phyloP scores from a whole-genome alignment of 2,329 filamentous ascomycete species.

The Mollisia scopiformis region DNA sequence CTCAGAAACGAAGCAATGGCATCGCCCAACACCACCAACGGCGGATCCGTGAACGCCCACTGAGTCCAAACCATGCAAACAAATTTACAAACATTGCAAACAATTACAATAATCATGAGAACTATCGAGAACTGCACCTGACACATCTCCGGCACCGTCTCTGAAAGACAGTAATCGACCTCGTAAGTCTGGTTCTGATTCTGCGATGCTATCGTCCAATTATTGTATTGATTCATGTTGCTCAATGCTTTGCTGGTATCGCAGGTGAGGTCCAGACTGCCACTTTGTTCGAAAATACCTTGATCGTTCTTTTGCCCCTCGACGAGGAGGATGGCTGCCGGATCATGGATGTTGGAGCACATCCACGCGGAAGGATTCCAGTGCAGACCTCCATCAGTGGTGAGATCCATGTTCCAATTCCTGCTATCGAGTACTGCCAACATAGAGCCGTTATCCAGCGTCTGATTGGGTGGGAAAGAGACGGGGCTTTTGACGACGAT shows the following conservation, averaged over 20 bases:
- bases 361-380: not conserved
- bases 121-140: not conserved
- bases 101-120: constrained; percentile 24
- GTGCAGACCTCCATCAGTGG: not conserved
- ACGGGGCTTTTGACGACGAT: not conserved
- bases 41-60: constrained; percentile 14
- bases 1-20: constrained; percentile 39
- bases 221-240: no score
- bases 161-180: not conserved
- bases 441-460: not conserved
- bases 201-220: not conserved
- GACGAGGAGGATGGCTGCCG: not conserved
- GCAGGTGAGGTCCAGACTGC: no score
- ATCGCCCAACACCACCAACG: constrained; percentile 38
- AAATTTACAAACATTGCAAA: constrained; percentile 32
- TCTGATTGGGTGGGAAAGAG: not conserved
- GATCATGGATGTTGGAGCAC: not conserved
- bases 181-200: not conserved
- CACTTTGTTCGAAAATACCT: no score
- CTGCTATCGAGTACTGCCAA: not conserved
- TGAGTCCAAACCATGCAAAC: constrained; percentile 27
- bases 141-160: not conserved
- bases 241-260: not conserved
- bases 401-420: not conserved
- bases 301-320: not conserved